Conservation (phyloP, 371 early-diverging fungal species). For the Lichtheimia ramosa region DNA sequence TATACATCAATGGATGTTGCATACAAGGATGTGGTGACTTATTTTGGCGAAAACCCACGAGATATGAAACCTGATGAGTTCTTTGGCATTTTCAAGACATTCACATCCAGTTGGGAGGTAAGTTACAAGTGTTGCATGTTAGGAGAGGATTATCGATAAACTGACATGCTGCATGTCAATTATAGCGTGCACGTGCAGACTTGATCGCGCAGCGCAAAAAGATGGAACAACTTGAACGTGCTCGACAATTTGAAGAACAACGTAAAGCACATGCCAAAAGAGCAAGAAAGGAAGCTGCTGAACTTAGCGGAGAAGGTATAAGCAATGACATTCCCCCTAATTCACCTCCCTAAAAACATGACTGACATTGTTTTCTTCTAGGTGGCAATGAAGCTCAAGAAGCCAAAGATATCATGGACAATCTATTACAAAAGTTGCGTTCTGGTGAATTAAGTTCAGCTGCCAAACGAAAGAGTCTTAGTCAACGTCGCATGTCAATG, state of each 20-base stretch:
- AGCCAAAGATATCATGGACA: conserved; percentile 85
- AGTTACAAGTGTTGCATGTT: neutral
- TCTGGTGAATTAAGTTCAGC: conserved; percentile 68
- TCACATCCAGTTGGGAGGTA: conserved; percentile 70
- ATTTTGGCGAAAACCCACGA: conserved; percentile 83
- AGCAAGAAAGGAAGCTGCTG: conserved; percentile 26
- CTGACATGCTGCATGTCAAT: neutral
- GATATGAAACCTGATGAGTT: conserved; percentile 87
- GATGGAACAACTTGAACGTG: conserved; percentile 38
- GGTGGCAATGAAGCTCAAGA: conserved; percentile 37
- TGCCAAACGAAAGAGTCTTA: conserved; percentile 43
- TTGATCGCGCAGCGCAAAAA: conserved; percentile 30
- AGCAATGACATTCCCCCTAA: neutral
- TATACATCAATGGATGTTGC: conserved; percentile 63
- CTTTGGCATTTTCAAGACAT: conserved; percentile 85
- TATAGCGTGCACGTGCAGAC: conserved; percentile 40
- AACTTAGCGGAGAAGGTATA: conserved; percentile 37
- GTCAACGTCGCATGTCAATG: conserved; percentile 34
- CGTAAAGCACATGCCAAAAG: conserved; percentile 38
- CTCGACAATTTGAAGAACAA: conserved; percentile 45
- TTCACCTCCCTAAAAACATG: no score
- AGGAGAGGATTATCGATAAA: no score
- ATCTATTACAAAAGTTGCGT: conserved; percentile 73
- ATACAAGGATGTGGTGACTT: conserved; percentile 69
- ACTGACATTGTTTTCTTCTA: no score